A percentile compares a stretch with the other conserved stretches of the same genome.
phyloP scores from a whole-genome alignment of 139 green algal species.

The Medakamo hakoo region DNA sequence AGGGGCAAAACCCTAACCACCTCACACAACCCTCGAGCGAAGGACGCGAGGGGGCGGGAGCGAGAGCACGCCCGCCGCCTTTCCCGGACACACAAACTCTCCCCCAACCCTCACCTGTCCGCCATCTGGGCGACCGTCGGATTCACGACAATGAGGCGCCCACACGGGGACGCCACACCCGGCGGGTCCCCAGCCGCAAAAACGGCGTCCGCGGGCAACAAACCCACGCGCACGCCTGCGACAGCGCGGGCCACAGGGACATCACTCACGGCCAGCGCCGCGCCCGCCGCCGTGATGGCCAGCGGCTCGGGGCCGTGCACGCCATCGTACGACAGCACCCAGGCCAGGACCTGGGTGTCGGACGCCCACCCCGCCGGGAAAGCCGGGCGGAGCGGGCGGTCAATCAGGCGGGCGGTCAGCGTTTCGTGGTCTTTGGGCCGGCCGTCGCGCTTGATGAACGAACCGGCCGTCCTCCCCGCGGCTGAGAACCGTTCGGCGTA shows the following conservation, averaged over 20 bases:
- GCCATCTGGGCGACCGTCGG: conserved; percentile 51
- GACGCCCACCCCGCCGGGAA: conserved; percentile 71
- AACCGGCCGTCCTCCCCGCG: conserved; percentile 64
- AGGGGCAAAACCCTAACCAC: too few species aligned
- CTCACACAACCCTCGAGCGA: too few species aligned
- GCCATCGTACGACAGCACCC: conserved; percentile 80
- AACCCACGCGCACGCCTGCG: conserved; percentile 74
- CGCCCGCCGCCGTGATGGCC: conserved; percentile 80
- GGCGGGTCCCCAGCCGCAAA: neutral
- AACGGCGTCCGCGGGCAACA: conserved; percentile 19
- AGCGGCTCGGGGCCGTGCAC: conserved; percentile 66
- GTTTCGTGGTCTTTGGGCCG: conserved; percentile 68
- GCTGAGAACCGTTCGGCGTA: conserved; percentile 90
- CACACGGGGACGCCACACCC: neutral
- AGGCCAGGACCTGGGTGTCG: conserved; percentile 71
- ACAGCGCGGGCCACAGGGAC: conserved; percentile 64
- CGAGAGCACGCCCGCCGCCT: too few species aligned
- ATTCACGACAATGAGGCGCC: conserved; percentile 62
- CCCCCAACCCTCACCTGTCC: too few species aligned
- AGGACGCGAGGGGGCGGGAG: neutral
- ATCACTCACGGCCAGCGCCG: conserved; percentile 67
- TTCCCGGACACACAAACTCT: too few species aligned
- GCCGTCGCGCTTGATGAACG: conserved; percentile 87
- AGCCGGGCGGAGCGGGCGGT: conserved; percentile 87
- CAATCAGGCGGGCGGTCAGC: conserved; percentile 71